A percentile compares a stretch with the other conserved stretches of the same genome.
Conservation (phyloP, 768 basidiomycete species). For the Russula ochroleuca region DNA sequence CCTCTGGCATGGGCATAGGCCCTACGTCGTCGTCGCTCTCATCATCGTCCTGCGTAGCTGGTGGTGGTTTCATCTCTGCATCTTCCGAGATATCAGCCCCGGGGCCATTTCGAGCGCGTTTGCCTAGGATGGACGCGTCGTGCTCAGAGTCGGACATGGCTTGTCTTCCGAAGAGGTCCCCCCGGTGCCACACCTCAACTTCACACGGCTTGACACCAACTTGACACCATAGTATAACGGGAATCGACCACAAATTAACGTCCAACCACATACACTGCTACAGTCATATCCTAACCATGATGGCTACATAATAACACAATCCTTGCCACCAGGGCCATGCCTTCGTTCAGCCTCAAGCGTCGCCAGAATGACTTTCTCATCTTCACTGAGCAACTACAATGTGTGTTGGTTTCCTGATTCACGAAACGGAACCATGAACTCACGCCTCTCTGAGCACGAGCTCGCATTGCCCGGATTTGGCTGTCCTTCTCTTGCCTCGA, state of each 20-base stretch:
- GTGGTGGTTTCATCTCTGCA: slow-evolving; percentile 29
- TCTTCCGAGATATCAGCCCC: slow-evolving; percentile 30
- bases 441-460: slow-evolving; percentile 72
- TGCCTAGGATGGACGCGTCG: slow-evolving; percentile 57
- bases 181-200: neutral
- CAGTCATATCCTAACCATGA: neutral
- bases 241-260: neutral
- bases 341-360: slow-evolving; percentile 46
- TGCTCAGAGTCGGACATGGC: slow-evolving; percentile 39
- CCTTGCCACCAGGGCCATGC: slow-evolving; percentile 35
- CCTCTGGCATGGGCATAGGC: slow-evolving; percentile 78
- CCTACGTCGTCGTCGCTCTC: slow-evolving; percentile 74
- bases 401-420: slow-evolving; percentile 15
- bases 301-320: slow-evolving; percentile 56
- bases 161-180: neutral
- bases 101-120: slow-evolving; percentile 47
- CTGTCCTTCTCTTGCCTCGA: slow-evolving; percentile 74
- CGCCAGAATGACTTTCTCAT: slow-evolving; percentile 58
- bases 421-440: slow-evolving; percentile 31
- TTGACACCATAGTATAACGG: neutral
- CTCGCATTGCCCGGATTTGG: slow-evolving; percentile 62
- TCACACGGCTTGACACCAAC: neutral
- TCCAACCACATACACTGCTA: neutral
- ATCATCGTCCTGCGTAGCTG: slow-evolving; percentile 47
- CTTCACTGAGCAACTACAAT: slow-evolving; percentile 52